Evolutionary conservation across 129 eudicot genomes (phyloP).

Genomic region (Scalesia atractyloides): DNA sequence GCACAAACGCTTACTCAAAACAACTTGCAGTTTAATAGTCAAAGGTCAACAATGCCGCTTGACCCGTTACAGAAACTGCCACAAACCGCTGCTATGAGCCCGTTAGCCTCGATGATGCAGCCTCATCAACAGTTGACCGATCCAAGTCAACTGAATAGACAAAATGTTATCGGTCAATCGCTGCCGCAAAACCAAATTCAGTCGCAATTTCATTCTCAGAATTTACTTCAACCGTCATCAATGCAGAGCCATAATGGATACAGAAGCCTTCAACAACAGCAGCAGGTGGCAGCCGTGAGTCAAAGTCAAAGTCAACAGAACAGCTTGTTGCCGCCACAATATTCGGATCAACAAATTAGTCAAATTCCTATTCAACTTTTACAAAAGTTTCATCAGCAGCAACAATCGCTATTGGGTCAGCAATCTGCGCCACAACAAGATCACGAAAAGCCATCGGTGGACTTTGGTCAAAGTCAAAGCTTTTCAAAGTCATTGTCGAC

Average conservation of each 20-base stretch:
- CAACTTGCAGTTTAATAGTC: conserved; percentile 62
- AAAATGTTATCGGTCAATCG: no score
- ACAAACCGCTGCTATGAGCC: conserved; percentile 42
- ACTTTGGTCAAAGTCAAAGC: no score
- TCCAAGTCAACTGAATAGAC: conserved; percentile 34
- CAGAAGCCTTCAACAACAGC: conserved; percentile 23
- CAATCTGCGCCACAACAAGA: conserved; percentile 20
- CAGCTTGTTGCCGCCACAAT: conserved; percentile 43
- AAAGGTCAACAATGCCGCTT: conserved; percentile 51
- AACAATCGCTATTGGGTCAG: conserved; percentile 62
- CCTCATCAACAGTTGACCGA: conserved; percentile 63
- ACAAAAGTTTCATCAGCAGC: conserved; percentile 85
- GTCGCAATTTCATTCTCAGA: conserved; percentile 59
- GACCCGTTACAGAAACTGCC: conserved; percentile 75
- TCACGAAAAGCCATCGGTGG: no score
- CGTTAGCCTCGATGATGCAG: conserved; percentile 61
- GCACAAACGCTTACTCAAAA: conserved; percentile 62
- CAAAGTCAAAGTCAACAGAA: conserved; percentile 55
- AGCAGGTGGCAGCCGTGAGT: conserved; percentile 15
- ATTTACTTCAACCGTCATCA: conserved; percentile 32
- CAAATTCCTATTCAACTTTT: conserved; percentile 60
- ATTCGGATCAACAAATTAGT: conserved; percentile 48
- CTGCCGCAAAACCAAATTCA: conserved; percentile 51
- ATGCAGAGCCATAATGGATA: no score
- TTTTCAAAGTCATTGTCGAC: no score